Evolutionary conservation across 495 filamentous ascomycete species (phyloP), one percentile per base, ranked within the genome.

Genomic region (Hyaloscypha variabilis): DNA sequence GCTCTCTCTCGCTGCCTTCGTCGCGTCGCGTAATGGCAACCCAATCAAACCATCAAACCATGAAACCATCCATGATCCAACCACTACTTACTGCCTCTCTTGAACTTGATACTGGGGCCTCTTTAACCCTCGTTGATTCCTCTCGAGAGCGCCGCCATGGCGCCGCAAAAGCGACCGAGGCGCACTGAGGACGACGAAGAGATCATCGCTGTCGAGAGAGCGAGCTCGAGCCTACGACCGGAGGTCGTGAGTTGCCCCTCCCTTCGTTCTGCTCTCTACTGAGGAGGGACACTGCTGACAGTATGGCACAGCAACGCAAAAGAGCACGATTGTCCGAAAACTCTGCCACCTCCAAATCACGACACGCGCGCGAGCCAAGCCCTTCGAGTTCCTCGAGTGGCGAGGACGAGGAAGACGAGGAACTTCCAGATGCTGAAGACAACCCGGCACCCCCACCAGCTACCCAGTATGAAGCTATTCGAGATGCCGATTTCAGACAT

Each of bases 401-500:
- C 28, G 65, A 62, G n/a, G 64, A 58, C 29, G 61, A 62, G 42
- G 55, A 58, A 28, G 63, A 65, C 29, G 30, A 55, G n/a, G 57
- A 29, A 29, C 50, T 11, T 24, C 29, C n/a, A 29, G 28, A 60
- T 2, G 52, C 62, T 26, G 67, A 57, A 23, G 34, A 59, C 30
- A 21, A 21, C n/a, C 2, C 58, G 6, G 55, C 21, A 23, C 55
- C 23, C 0, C 62, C 62, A 17, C 24, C 31, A 17, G 74, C 73
- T 67, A 79, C 80, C 58, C 79, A 83, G 62, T 85, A 84, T 67
- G 83, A 85, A 62, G 65, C 76, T 19, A 66, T 81, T 67, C 77
- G 84, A 14, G 84, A 87, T 71, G 76, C 71, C 17, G 79, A 77
- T 56, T 85, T 82, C 59, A 75, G 76, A 42, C 85, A 87, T 70